Evolutionary conservation across 495 filamentous ascomycete genomes (phyloP).

Genomic region (Geoglossum glabrum): DNA sequence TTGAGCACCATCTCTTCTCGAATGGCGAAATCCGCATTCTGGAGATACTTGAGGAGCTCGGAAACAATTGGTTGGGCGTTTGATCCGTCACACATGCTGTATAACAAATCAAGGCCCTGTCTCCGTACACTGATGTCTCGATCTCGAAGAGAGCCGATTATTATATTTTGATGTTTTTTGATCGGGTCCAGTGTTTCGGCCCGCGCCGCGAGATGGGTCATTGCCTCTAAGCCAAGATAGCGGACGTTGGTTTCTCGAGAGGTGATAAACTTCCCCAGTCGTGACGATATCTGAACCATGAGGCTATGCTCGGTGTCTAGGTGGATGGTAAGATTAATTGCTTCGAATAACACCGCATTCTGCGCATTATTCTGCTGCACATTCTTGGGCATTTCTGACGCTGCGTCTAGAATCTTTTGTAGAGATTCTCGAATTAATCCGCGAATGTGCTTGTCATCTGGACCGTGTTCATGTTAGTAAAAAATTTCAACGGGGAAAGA

Average conservation of each 20-base stretch:
- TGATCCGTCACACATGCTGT: slow-evolving; percentile 96
- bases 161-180: slow-evolving; percentile 93
- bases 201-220: slow-evolving; percentile 93
- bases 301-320: slow-evolving; percentile 90
- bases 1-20: slow-evolving; percentile 98
- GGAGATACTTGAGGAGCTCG: slow-evolving; percentile 84
- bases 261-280: slow-evolving; percentile 88
- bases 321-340: slow-evolving; percentile 95
- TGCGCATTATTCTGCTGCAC: slow-evolving; percentile 99
- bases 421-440: slow-evolving; percentile 83
- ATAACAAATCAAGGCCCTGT: slow-evolving; percentile 87
- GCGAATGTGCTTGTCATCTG: slow-evolving; percentile 81
- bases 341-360: slow-evolving; percentile 95
- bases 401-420: slow-evolving; percentile 71
- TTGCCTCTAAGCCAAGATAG: slow-evolving; percentile 89
- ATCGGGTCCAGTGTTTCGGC: slow-evolving; percentile 93
- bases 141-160: slow-evolving; percentile 82
- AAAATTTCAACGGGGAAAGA: background rate
- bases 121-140: slow-evolving; percentile 92
- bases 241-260: slow-evolving; percentile 95
- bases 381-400: slow-evolving; percentile 89
- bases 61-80: slow-evolving; percentile 86
- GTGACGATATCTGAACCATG: slow-evolving; percentile 92
- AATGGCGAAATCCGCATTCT: slow-evolving; percentile 92
- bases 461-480: slow-evolving; percentile 6